A percentile compares a stretch with the other conserved stretches of the same genome.
Conservation (phyloP, 1,139 yeast species). For the Pichia sp. region DNA sequence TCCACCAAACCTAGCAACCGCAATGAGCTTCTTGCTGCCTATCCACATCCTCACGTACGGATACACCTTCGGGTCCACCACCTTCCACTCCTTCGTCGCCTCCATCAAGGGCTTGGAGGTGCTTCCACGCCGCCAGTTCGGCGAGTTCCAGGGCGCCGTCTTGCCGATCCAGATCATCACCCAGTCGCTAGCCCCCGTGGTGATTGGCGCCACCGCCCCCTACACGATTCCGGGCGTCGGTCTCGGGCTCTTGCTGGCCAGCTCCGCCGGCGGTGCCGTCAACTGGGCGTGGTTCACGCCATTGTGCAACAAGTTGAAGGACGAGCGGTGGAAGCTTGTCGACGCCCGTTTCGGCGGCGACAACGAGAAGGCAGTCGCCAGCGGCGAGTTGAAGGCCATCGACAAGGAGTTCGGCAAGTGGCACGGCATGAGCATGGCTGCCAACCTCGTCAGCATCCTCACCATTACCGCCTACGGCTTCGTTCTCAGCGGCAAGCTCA, state of each 20-base stretch:
- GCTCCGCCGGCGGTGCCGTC: slow-evolving; percentile 57
- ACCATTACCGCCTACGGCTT: slow-evolving; percentile 69
- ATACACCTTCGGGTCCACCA: slow-evolving; percentile 65
- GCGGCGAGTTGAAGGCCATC: slow-evolving; percentile 48
- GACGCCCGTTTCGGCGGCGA: slow-evolving; percentile 47
- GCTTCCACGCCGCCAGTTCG: slow-evolving; percentile 73
- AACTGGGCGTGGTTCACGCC: slow-evolving; percentile 69
- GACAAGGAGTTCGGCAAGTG: slow-evolving; percentile 64
- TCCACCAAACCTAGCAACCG: no score
- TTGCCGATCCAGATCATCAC: slow-evolving; percentile 79
- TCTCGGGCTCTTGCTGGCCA: slow-evolving; percentile 46
- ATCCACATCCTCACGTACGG: slow-evolving; percentile 31
- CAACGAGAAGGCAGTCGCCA: slow-evolving; percentile 46
- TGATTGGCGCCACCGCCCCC: slow-evolving; percentile 71
- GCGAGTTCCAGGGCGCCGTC: slow-evolving; percentile 66
- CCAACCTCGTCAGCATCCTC: slow-evolving; percentile 58
- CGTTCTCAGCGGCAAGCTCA: slow-evolving; percentile 40
- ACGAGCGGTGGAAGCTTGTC: slow-evolving; percentile 45
- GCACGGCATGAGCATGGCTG: slow-evolving; percentile 70
- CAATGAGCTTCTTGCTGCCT: slow-evolving; percentile 24
- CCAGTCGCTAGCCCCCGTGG: slow-evolving; percentile 65
- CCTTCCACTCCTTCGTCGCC: slow-evolving; percentile 79
- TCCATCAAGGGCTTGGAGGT: slow-evolving; percentile 81
- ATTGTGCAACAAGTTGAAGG: slow-evolving; percentile 54
- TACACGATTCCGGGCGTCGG: slow-evolving; percentile 47